A percentile compares a stretch with the other conserved stretches of the same genome.
Evolutionary conservation across 225 moss, liverwort and hornwort genomes (phyloP).

Genomic region (Thuidium tamariscinum): DNA sequence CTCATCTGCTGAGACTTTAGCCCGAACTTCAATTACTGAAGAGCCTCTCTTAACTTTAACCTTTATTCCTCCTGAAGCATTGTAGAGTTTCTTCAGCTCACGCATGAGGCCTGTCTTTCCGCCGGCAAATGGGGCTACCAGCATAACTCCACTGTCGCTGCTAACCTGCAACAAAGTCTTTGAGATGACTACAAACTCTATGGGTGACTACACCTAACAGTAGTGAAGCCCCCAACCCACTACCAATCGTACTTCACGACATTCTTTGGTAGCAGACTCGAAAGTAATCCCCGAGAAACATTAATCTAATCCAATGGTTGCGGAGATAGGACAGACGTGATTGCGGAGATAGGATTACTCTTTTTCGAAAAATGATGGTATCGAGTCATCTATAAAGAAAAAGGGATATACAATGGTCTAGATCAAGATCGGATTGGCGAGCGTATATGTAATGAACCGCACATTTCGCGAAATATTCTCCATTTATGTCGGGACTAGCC

Average conservation of each 20-base stretch:
- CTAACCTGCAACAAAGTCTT: conserved; percentile 25
- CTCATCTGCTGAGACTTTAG: conserved; percentile 37
- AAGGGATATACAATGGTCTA: not conserved
- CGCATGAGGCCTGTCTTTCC: conserved; percentile 47
- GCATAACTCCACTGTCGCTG: conserved; percentile 42
- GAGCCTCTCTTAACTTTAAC: conserved; percentile 38
- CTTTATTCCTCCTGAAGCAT: conserved; percentile 34
- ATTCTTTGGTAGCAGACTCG: not conserved
- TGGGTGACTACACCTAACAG: not conserved
- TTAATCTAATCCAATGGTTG: not conserved
- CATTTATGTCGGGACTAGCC: not conserved
- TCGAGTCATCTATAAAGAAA: not conserved
- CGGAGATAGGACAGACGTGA: not conserved
- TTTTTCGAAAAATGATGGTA: not conserved
- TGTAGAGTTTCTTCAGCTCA: conserved; percentile 40
- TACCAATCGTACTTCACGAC: not conserved
- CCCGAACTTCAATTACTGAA: conserved; percentile 31
- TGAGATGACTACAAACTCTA: not conserved
- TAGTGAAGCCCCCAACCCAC: not conserved
- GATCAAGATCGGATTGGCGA: not conserved
- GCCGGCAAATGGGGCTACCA: conserved; percentile 45
- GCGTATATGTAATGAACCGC: not conserved
- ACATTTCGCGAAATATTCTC: not conserved
- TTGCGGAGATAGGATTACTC: not conserved
- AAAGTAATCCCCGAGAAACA: not conserved